Evolutionary conservation across 257 asterid species (phyloP).

Genomic region (Fraxinus cuspidata): DNA sequence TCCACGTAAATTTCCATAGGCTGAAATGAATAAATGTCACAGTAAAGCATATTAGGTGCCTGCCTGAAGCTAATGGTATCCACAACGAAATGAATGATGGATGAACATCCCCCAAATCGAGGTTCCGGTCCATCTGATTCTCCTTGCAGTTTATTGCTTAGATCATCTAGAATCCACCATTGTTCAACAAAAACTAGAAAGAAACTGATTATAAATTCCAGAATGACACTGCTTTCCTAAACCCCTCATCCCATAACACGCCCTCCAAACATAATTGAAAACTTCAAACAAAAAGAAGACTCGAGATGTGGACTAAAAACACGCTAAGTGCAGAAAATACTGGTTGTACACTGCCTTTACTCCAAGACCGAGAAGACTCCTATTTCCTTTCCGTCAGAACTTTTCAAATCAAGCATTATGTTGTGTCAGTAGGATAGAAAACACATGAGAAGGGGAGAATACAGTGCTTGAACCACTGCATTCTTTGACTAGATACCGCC

Average conservation of each 20-base stretch:
- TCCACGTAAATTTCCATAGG: constrained; percentile 99
- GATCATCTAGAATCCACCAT: constrained; percentile 32
- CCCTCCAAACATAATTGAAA: constrained; percentile 8
- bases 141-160: constrained; percentile 42
- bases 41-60: constrained; percentile 85
- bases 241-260: constrained; percentile 11
- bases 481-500: constrained; percentile 37
- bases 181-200: constrained; percentile 27
- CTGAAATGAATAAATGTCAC: constrained; percentile 82
- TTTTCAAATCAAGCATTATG: constrained; percentile 29
- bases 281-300: not conserved
- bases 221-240: constrained; percentile 14
- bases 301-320: constrained; percentile 12
- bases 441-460: constrained; percentile 40
- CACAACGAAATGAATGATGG: constrained; percentile 69
- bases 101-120: constrained; percentile 38
- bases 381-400: constrained; percentile 26
- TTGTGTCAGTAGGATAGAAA: constrained; percentile 34
- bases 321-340: constrained; percentile 19
- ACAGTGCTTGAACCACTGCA: constrained; percentile 57
- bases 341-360: constrained; percentile 16
- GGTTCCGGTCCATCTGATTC: constrained; percentile 50
- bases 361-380: constrained; percentile 11
- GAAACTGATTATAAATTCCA: constrained; percentile 17
- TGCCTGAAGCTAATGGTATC: constrained; percentile 58